phyloP scores from a whole-genome alignment of 257 asterid genomes.

The Fraxinus quadrangulata region DNA sequence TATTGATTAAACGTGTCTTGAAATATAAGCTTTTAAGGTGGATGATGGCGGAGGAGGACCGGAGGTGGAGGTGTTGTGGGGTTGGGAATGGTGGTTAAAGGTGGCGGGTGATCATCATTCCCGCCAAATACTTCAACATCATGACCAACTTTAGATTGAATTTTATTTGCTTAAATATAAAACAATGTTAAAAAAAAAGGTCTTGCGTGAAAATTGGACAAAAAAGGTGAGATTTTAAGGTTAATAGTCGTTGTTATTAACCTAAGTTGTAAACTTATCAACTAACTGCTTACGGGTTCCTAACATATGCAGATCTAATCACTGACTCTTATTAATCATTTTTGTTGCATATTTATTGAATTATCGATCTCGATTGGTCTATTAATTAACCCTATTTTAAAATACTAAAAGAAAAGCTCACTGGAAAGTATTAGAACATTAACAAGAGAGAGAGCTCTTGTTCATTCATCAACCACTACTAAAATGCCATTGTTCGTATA shows the following conservation, averaged over 20 bases:
- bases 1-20: constrained; percentile 33
- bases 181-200: background rate
- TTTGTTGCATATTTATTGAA: background rate
- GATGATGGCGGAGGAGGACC: constrained; percentile 20
- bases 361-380: no score
- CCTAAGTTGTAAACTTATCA: background rate
- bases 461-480: no score
- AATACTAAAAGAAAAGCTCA: background rate
- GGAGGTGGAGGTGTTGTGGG: constrained; percentile 51
- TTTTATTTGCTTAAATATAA: background rate
- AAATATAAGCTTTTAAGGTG: constrained; percentile 31
- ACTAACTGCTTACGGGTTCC: background rate
- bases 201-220: constrained; percentile 20
- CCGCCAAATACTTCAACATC: constrained; percentile 50
- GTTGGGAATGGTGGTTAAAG: constrained; percentile 63
- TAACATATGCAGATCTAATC: background rate
- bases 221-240: background rate
- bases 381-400: background rate
- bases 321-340: background rate
- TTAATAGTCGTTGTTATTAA: background rate
- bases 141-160: constrained; percentile 28
- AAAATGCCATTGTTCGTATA: no score
- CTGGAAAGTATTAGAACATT: no score
- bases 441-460: background rate
- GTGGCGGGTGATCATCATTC: constrained; percentile 70